These are phyloP conservation scores for Umbelopsis ramanniana DNA, from an alignment of 192 early-diverging fungal genomes.

Conservation along the genomic window DNA sequence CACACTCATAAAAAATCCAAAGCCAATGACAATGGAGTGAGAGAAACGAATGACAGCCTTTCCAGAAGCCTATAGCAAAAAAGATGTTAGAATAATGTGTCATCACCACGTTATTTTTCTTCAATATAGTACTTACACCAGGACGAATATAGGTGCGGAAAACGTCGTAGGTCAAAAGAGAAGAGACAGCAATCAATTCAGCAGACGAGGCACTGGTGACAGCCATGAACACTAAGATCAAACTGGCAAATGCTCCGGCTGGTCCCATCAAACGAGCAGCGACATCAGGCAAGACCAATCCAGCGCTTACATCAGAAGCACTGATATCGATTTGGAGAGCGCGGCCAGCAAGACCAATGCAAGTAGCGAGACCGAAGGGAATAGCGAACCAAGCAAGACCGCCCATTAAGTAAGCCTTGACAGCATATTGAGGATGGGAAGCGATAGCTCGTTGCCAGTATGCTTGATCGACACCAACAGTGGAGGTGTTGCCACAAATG, in stretches of 20 bases:
- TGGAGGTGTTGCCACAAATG: constrained; percentile 79
- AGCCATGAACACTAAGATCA: constrained; percentile 77
- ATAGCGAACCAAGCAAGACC: constrained; percentile 81
- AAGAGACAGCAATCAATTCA: constrained; percentile 76
- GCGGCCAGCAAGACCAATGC: constrained; percentile 69
- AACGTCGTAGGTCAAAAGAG: constrained; percentile 73
- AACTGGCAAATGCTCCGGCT: constrained; percentile 65
- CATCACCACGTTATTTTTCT: neutral
- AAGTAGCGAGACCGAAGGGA: constrained; percentile 74
- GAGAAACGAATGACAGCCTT: constrained; percentile 62
- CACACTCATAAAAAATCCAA: constrained; percentile 74
- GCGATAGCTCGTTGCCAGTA: constrained; percentile 82
- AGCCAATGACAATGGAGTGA: constrained; percentile 54
- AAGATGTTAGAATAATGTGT: neutral
- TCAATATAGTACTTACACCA: neutral
- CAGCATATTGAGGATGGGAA: constrained; percentile 65
- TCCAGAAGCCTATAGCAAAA: constrained; percentile 47
- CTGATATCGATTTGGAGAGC: constrained; percentile 63
- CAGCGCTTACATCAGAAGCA: constrained; percentile 62
- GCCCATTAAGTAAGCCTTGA: constrained; percentile 73
- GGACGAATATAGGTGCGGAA: constrained; percentile 76
- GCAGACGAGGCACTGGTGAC: constrained; percentile 75
- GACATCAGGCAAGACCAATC: constrained; percentile 67
- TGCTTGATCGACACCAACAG: constrained; percentile 74
- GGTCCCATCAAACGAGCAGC: constrained; percentile 65